Conservation (phyloP, 2,329 filamentous ascomycete genomes). For the Aspergillus spinulosporus region DNA sequence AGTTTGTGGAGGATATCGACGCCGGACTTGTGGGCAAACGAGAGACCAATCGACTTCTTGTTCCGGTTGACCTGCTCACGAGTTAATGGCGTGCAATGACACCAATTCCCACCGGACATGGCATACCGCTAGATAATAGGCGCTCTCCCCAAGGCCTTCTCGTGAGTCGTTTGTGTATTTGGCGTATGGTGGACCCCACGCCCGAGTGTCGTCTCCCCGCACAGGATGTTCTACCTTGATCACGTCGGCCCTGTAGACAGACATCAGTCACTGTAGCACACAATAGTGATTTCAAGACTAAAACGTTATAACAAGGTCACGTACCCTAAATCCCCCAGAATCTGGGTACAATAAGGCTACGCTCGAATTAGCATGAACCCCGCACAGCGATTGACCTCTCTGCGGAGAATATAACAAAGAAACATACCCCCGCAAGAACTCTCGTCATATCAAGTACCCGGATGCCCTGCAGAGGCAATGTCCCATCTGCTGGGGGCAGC, state of each 20-base stretch:
- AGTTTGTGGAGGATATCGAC: slow-evolving; percentile 85
- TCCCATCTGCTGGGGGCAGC: slow-evolving; percentile 35
- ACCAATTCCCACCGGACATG: neutral
- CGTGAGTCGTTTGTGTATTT: slow-evolving; percentile 62
- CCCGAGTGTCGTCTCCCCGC: slow-evolving; percentile 87
- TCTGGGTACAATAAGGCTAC: slow-evolving; percentile 96
- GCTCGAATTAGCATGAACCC: slow-evolving; percentile 15
- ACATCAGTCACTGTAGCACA: neutral
- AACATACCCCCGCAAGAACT: slow-evolving; percentile 84
- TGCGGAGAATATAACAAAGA: neutral
- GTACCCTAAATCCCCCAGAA: slow-evolving; percentile 92
- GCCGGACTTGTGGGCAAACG: slow-evolving; percentile 81
- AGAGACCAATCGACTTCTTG: slow-evolving; percentile 90
- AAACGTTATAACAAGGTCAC: slow-evolving; percentile 26
- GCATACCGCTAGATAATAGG: slow-evolving; percentile 85
- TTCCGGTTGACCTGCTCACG: slow-evolving; percentile 82
- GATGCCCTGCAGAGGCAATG: slow-evolving; percentile 76
- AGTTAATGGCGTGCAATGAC: slow-evolving; percentile 9
- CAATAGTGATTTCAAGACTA: neutral
- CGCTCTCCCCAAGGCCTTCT: slow-evolving; percentile 78
- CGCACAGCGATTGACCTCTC: neutral
- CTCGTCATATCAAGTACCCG: slow-evolving; percentile 95
- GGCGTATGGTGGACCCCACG: slow-evolving; percentile 95
- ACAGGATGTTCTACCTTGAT: slow-evolving; percentile 96
- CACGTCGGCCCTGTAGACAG: slow-evolving; percentile 73